Conservation (phyloP, 2,329 filamentous ascomycete species). For the Sclerotinia minor region DNA sequence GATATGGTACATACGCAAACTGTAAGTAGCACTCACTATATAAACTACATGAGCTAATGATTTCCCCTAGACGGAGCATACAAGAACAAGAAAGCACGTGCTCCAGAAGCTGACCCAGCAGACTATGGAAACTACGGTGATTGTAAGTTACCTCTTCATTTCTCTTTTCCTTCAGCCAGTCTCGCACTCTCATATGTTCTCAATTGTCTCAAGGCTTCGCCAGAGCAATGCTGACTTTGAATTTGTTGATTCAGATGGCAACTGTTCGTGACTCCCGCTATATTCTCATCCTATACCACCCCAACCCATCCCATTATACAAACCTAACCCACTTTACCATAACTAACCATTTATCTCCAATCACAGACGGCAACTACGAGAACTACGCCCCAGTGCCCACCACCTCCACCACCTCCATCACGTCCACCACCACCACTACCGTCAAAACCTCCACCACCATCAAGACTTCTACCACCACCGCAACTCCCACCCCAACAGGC, state of each 20-base stretch:
- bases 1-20: constrained; percentile 26
- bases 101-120: constrained; percentile 16
- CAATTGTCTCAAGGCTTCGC: constrained; percentile 9
- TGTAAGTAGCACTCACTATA: constrained; percentile 17
- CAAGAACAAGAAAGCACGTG: constrained; percentile 24
- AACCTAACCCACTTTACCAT: neutral
- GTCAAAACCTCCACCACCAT: constrained; percentile 5
- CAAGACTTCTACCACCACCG: neutral
- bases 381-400: neutral
- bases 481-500: constrained; percentile 7
- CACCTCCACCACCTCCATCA: neutral
- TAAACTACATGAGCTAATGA: neutral
- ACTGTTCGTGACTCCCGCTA: constrained; percentile 5
- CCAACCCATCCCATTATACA: neutral
- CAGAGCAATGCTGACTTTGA: constrained; percentile 10
- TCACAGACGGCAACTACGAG: constrained; percentile 15
- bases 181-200: constrained; percentile 7
- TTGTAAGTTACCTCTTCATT: neutral
- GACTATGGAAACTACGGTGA: constrained; percentile 19
- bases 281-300: neutral
- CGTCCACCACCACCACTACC: neutral
- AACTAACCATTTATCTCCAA: neutral
- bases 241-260: constrained; percentile 3
- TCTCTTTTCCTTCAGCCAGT: neutral
- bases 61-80: constrained; percentile 16